These are phyloP conservation scores for Lachancea thermotolerans DNA, from an alignment of 805 yeast species.

Conservation along the genomic window DNA sequence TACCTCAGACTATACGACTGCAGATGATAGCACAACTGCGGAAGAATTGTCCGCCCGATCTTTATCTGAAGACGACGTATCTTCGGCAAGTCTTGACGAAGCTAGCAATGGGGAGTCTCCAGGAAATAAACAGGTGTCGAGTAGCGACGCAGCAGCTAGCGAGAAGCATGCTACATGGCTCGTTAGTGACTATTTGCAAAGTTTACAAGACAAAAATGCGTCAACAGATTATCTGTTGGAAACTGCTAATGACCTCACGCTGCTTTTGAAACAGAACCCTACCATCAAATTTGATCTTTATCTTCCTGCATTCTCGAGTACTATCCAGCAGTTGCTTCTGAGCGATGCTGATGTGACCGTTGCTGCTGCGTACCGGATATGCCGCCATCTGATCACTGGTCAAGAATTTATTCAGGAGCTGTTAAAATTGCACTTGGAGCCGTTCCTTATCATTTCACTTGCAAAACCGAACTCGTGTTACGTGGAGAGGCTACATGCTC, in stretches of 20 bases:
- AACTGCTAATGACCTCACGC: constrained; percentile 60
- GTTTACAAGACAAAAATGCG: constrained; percentile 25
- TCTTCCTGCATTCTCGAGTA: constrained; percentile 46
- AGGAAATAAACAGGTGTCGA: constrained; percentile 30
- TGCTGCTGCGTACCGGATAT: constrained; percentile 69
- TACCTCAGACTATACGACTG: too few relatives aligned
- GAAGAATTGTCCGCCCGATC: too few relatives aligned
- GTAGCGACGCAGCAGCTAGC: constrained; percentile 4
- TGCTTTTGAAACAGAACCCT: constrained; percentile 50
- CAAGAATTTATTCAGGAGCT: constrained; percentile 48
- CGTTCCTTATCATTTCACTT: constrained; percentile 56
- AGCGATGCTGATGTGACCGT: constrained; percentile 54
- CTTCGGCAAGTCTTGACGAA: neutral
- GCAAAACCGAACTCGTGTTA: constrained; percentile 48
- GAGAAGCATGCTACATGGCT: constrained; percentile 32
- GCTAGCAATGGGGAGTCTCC: constrained; percentile 33
- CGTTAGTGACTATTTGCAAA: constrained; percentile 31
- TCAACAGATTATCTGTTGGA: constrained; percentile 32
- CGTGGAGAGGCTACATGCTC: constrained; percentile 69
- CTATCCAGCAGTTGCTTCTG: constrained; percentile 54
- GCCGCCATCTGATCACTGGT: constrained; percentile 56
- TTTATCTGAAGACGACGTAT: constrained; percentile 1
- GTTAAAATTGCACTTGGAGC: constrained; percentile 50
- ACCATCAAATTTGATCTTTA: constrained; percentile 58
- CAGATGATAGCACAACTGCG: too few relatives aligned